Evolutionary conservation across 1,284 basidiomycete species (phyloP).

Genomic region (Thelephora terrestris): DNA sequence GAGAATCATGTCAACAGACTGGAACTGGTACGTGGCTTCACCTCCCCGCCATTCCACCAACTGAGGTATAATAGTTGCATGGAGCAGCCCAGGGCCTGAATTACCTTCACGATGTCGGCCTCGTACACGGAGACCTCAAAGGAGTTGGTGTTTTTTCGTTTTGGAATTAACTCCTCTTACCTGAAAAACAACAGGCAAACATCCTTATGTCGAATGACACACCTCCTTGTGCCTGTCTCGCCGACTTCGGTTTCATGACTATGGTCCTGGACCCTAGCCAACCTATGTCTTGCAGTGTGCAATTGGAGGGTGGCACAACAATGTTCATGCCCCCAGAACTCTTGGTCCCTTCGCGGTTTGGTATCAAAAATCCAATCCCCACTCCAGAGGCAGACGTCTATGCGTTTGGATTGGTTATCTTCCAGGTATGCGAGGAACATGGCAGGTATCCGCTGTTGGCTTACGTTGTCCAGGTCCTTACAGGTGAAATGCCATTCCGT

Average conservation of each 20-base stretch:
- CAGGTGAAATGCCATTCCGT: background rate
- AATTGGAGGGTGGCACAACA: background rate
- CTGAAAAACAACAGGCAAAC: background rate
- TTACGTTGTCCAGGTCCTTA: background rate
- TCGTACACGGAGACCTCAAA: constrained; percentile 7
- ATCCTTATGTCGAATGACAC: background rate
- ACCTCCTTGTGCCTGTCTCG: constrained; percentile 15
- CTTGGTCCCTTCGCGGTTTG: background rate
- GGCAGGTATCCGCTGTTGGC: background rate
- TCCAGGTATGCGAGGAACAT: background rate
- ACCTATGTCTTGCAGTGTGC: background rate
- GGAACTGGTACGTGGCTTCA: background rate
- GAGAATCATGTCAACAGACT: background rate
- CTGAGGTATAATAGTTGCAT: background rate
- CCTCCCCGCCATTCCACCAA: background rate
- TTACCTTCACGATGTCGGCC: constrained; percentile 1
- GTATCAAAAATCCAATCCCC: background rate
- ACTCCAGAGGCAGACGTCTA: background rate
- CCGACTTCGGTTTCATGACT: constrained; percentile 6
- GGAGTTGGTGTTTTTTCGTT: background rate
- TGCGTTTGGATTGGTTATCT: background rate
- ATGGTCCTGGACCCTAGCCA: background rate
- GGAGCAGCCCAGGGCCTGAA: constrained; percentile 1
- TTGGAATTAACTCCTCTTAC: background rate
- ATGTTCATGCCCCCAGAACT: constrained; percentile 1